Conservation (phyloP, 805 yeast species). For the Metschnikowia picachoensis region DNA sequence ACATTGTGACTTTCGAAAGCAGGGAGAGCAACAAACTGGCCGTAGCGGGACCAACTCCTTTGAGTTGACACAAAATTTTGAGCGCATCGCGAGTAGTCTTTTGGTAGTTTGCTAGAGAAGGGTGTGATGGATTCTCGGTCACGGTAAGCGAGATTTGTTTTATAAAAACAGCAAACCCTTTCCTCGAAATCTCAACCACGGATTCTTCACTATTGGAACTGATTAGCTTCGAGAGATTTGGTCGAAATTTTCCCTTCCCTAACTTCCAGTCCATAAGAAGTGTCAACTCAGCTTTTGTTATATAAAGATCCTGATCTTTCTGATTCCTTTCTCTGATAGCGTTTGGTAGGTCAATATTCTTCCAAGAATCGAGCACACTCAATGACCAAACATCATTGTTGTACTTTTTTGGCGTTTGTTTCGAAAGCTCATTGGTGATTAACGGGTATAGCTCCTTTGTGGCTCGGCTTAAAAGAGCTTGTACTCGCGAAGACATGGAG, state of each 20-base stretch:
- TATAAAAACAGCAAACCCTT: constrained; percentile 21
- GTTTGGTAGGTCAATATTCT: constrained; percentile 26
- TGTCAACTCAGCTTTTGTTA: constrained; percentile 38
- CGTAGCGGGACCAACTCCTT: constrained; percentile 52
- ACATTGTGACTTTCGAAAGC: constrained; percentile 15
- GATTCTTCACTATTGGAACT: constrained; percentile 29
- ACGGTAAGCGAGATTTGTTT: constrained; percentile 4
- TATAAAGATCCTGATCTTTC: constrained; percentile 16
- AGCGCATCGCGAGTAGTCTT: constrained; percentile 22
- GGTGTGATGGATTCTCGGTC: constrained; percentile 7
- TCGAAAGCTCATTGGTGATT: constrained; percentile 27
- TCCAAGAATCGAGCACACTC: constrained; percentile 38
- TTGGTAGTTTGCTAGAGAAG: constrained; percentile 15
- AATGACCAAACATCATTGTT: constrained; percentile 26
- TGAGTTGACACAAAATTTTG: constrained; percentile 31
- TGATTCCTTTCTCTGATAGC: constrained; percentile 22
- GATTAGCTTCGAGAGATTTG: constrained; percentile 41
- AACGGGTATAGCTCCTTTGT: constrained; percentile 21
- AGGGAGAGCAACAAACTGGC: constrained; percentile 42
- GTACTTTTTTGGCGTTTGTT: constrained; percentile 24
- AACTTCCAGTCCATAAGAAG: constrained; percentile 49
- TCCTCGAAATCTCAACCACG: constrained; percentile 29
- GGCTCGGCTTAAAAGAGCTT: constrained; percentile 4
- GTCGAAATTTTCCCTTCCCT: constrained; percentile 39
- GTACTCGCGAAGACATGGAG: not conserved